A percentile compares a stretch with the other conserved stretches of the same genome.
Conservation (phyloP, 805 yeast species). For the Suhomyces pyralidae region DNA sequence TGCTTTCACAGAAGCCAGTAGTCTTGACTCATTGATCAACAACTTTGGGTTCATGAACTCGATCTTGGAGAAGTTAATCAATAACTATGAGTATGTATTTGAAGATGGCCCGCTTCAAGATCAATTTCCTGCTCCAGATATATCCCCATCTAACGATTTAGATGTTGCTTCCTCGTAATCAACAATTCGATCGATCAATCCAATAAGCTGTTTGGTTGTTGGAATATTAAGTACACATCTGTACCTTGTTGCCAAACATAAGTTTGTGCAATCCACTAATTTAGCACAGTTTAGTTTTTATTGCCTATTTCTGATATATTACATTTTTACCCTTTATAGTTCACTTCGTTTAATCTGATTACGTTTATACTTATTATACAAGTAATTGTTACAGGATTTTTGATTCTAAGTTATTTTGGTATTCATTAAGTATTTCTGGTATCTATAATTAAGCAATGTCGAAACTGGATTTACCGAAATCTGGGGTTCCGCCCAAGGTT, state of each 20-base stretch:
- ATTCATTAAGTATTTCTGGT: neutral
- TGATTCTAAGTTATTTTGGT: neutral
- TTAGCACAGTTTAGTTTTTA: neutral
- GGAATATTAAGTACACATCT: neutral
- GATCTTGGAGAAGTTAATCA: conserved; percentile 49
- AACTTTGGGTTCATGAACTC: conserved; percentile 56
- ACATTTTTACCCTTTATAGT: neutral
- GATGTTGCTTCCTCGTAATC: neutral
- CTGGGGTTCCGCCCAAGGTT: conserved; percentile 47
- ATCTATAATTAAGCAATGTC: conserved; percentile 18
- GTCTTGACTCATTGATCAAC: conserved; percentile 43
- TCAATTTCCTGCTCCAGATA: neutral
- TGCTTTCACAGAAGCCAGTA: conserved; percentile 54
- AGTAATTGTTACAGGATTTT: too few species aligned
- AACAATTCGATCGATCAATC: too few species aligned
- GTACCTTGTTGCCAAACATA: neutral
- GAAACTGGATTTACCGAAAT: conserved; percentile 33
- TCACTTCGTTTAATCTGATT: neutral
- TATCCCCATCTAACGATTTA: neutral
- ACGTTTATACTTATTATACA: neutral
- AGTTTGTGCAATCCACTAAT: neutral
- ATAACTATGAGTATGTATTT: conserved; percentile 41
- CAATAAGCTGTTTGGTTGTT: too few species aligned
- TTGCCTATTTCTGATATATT: neutral
- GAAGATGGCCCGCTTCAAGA: conserved; percentile 11